phyloP scores from a whole-genome alignment of 2,329 filamentous ascomycete species.

The Aspergillus neoniger region DNA sequence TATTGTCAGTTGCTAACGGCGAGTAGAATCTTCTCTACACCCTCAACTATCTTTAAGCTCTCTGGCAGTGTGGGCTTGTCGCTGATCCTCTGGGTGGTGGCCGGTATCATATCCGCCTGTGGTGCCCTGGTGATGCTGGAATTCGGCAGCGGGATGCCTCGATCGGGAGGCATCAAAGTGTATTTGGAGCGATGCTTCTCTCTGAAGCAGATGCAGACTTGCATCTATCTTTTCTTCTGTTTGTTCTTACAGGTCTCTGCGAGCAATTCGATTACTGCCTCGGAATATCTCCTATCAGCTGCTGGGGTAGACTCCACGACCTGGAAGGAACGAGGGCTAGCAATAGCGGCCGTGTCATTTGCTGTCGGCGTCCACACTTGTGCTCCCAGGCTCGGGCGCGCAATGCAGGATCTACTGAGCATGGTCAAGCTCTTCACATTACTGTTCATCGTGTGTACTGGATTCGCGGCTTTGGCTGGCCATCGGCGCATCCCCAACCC shows the following conservation, averaged over 20 bases:
- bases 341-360: slow-evolving; percentile 29
- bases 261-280: slow-evolving; percentile 28
- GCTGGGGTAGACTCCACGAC: slow-evolving; percentile 25
- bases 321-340: slow-evolving; percentile 30
- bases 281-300: slow-evolving; percentile 28
- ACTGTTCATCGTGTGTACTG: slow-evolving; percentile 46
- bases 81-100: slow-evolving; percentile 58
- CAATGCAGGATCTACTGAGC: slow-evolving; percentile 49
- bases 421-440: slow-evolving; percentile 50
- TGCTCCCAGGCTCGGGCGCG: slow-evolving; percentile 43
- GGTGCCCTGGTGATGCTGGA: slow-evolving; percentile 52
- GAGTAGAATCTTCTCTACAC: slow-evolving; percentile 52
- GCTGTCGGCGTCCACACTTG: slow-evolving; percentile 48
- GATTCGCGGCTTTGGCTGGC: slow-evolving; percentile 42
- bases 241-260: slow-evolving; percentile 40
- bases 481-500: slow-evolving; percentile 40
- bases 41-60: slow-evolving; percentile 57
- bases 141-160: slow-evolving; percentile 49
- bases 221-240: slow-evolving; percentile 51
- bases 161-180: slow-evolving; percentile 50
- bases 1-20: not conserved
- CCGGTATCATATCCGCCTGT: slow-evolving; percentile 49
- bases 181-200: slow-evolving; percentile 52
- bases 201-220: slow-evolving; percentile 50
- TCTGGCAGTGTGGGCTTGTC: slow-evolving; percentile 58